Conservation (phyloP, 164 flowering plant genomes). For the Berberis vulgaris region DNA sequence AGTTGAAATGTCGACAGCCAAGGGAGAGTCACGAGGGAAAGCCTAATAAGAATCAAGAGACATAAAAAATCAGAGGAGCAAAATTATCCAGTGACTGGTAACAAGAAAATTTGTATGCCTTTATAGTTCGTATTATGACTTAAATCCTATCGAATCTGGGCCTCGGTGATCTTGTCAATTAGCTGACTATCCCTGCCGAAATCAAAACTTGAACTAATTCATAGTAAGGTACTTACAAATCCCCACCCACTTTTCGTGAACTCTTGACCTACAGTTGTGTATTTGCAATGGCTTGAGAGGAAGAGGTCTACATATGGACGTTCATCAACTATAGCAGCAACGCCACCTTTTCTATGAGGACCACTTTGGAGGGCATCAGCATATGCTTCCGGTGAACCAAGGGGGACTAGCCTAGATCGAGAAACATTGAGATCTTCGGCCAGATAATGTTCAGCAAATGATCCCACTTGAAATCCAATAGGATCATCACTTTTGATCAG, state of each 20-base stretch:
- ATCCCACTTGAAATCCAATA: conserved; percentile 53
- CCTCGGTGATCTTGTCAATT: no score
- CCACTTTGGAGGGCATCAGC: conserved; percentile 23
- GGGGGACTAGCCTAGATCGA: conserved; percentile 38
- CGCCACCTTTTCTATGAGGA: conserved; percentile 24
- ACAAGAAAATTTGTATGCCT: no score
- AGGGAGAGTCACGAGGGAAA: conserved; percentile 73
- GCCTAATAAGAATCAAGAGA: conserved; percentile 38
- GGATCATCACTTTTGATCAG: conserved; percentile 27
- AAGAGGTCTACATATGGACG: conserved; percentile 44
- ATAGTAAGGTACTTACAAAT: conserved; percentile 37
- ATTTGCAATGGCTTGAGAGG: conserved; percentile 39
- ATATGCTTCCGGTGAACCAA: conserved; percentile 36
- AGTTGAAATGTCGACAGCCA: conserved; percentile 74
- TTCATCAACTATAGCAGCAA: conserved; percentile 50
- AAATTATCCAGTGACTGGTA: no score
- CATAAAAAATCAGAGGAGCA: not conserved
- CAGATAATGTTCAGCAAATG: conserved; percentile 38
- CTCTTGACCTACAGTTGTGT: conserved; percentile 34
- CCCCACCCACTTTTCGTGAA: conserved; percentile 61
- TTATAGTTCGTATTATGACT: no score
- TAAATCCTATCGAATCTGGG: no score
- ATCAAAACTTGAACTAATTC: not conserved
- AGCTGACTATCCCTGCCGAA: no score
- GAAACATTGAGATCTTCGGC: conserved; percentile 29